A percentile compares a stretch with the other conserved stretches of the same genome.
Conservation (phyloP, 352 stramenopile genomes). For the Elongisporangium prolatum region DNA sequence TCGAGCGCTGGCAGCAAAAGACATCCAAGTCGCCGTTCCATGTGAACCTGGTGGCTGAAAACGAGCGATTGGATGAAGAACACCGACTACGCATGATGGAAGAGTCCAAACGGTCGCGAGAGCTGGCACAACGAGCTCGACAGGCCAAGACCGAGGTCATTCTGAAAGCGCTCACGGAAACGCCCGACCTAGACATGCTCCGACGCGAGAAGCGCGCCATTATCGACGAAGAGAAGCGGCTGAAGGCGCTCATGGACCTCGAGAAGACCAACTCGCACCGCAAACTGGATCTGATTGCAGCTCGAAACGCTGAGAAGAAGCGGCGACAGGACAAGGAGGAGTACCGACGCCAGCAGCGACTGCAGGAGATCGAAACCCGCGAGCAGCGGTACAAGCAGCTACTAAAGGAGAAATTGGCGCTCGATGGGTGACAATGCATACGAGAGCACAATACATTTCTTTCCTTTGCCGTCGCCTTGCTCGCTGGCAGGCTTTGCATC, state of each 20-base stretch:
- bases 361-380: conserved; percentile 57
- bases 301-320: conserved; percentile 88
- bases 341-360: conserved; percentile 63
- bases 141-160: conserved; percentile 93
- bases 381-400: conserved; percentile 66
- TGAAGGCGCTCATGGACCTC: conserved; percentile 91
- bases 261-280: conserved; percentile 92
- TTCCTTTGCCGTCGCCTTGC: conserved; percentile 9
- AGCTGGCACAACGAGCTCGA: conserved; percentile 73
- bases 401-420: conserved; percentile 78
- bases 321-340: conserved; percentile 88
- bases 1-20: conserved; percentile 88
- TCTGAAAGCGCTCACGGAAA: conserved; percentile 86
- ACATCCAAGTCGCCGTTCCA: conserved; percentile 89
- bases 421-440: conserved; percentile 18
- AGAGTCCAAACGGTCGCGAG: conserved; percentile 46
- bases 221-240: conserved; percentile 90
- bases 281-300: conserved; percentile 89
- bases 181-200: conserved; percentile 88
- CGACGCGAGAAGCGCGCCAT: conserved; percentile 93
- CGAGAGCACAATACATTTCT: conserved; percentile 15
- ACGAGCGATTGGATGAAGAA: conserved; percentile 91
- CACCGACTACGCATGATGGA: conserved; percentile 79
- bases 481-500: background rate
- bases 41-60: conserved; percentile 93